phyloP scores from a whole-genome alignment of 1,284 basidiomycete species.

The Tranzscheliella williamsii region DNA sequence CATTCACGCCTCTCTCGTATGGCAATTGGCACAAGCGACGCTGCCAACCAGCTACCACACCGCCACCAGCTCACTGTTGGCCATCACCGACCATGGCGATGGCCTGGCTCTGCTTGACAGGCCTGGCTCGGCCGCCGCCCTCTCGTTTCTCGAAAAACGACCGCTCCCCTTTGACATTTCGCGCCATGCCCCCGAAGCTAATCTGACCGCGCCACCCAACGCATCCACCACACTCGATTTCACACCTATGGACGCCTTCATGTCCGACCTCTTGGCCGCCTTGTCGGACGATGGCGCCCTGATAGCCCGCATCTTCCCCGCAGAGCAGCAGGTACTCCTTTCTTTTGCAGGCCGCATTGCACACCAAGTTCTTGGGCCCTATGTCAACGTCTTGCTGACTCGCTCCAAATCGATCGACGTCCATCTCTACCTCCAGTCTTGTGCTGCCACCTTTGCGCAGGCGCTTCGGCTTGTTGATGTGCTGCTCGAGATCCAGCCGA shows the following conservation, averaged over 20 bases:
- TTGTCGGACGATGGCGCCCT: conserved; percentile 76
- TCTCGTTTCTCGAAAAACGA: conserved; percentile 84
- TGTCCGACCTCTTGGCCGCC: conserved; percentile 69
- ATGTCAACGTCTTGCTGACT: conserved; percentile 76
- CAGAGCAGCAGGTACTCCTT: conserved; percentile 72
- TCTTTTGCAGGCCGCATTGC: conserved; percentile 77
- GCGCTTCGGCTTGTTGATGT: conserved; percentile 79
- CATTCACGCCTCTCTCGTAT: conserved; percentile 24
- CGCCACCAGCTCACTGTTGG: neutral
- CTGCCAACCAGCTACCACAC: neutral
- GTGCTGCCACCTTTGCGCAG: conserved; percentile 85
- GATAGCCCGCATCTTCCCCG: conserved; percentile 83
- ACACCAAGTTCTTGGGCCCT: conserved; percentile 74
- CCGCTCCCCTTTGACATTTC: conserved; percentile 84
- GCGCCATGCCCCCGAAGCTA: conserved; percentile 77
- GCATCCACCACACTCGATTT: conserved; percentile 69
- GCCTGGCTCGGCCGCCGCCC: conserved; percentile 25
- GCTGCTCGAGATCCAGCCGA: conserved; percentile 50
- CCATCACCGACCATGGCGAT: conserved; percentile 72
- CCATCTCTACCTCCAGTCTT: conserved; percentile 78
- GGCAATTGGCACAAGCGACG: conserved; percentile 19
- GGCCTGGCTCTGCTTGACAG: conserved; percentile 67
- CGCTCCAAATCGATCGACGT: conserved; percentile 76
- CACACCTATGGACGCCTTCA: conserved; percentile 89
- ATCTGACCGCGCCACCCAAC: conserved; percentile 58